phyloP scores from a whole-genome alignment of 345 rosid genomes.

The Punica granatum region DNA sequence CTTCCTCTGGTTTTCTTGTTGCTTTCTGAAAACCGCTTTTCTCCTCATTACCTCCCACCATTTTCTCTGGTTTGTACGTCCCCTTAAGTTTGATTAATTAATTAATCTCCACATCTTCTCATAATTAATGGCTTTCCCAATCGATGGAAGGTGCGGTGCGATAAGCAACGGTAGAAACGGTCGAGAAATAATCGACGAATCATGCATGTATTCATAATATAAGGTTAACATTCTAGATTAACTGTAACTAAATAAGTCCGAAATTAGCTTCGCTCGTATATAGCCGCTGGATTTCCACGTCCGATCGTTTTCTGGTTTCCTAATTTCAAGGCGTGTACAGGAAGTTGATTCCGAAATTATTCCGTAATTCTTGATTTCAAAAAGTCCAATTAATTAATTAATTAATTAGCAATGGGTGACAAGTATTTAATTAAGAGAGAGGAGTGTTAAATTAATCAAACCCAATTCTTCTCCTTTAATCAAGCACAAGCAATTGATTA shows the following conservation, averaged over 20 bases:
- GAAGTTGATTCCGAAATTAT: not conserved
- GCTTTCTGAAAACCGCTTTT: slow-evolving; percentile 31
- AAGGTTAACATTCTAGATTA: too few relatives aligned
- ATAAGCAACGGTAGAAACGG: not conserved
- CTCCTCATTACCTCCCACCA: not conserved
- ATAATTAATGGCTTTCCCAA: not conserved
- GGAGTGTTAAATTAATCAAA: too few relatives aligned
- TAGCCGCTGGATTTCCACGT: too few relatives aligned
- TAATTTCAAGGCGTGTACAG: not conserved
- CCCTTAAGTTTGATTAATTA: not conserved
- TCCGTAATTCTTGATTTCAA: not conserved
- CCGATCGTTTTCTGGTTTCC: too few relatives aligned
- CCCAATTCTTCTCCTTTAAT: too few relatives aligned
- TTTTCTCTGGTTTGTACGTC: not conserved
- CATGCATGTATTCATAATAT: too few relatives aligned
- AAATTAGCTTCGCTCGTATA: too few relatives aligned
- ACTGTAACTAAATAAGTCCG: too few relatives aligned
- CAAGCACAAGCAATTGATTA: too few relatives aligned
- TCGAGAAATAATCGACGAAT: not conserved
- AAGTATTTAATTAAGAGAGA: too few relatives aligned
- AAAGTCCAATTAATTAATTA: too few relatives aligned
- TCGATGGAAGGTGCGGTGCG: not conserved
- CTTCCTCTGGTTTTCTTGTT: slow-evolving; percentile 31
- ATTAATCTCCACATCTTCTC: not conserved
- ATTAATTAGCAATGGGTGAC: not conserved